Evolutionary conservation across 257 asterid species (phyloP), one percentile per base, ranked within the genome.

Genomic region (Mitragyna speciosa): DNA sequence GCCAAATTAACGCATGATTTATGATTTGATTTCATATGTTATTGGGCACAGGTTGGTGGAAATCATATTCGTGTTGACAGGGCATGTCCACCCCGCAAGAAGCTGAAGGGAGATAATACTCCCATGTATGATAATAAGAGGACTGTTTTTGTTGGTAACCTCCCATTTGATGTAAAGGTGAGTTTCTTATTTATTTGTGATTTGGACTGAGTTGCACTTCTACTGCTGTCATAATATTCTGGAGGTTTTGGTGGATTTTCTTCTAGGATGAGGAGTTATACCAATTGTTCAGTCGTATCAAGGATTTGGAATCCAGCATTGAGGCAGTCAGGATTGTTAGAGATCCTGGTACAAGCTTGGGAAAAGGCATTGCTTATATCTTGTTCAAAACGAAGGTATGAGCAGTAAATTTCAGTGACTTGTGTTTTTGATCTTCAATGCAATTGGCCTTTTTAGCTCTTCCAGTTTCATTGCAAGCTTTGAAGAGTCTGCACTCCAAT

Each of bases 61-160:
- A 89, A 94, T 85, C 99, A 94, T 85, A 90, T 96, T 78, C 97
- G 97, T 65, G 98, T 96, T 70, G 98, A 96, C 84, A 88, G 97
- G 87, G 97, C 99, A 48, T 94, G 99, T 86, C 99, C 99, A 77
- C 99, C 99, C 0, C 95, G 97, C 72, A 96, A 96, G 95, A 96
- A 94, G 87, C 77, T 90, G 82, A 96, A 93, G 89, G 97, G 93
- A 82, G 98, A 89, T 65, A 47, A 56, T 83, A 39, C 87, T 86
- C 83, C 84, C 45, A 79, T 95, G 79, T 95, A 91, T 70, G 98
- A 95, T 84, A 91, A 87, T 74, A 91, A 89, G 86, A 92, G 94
- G 90, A 92, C 98, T 7, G 84, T 93, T 81, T 95, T 95, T 83
- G 89, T 95, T 63, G 98, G 98, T 31, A 95, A 95, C 86, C 97